phyloP scores from a whole-genome alignment of 1,139 yeast genomes.

The Yamadazyma membranifaciens region DNA sequence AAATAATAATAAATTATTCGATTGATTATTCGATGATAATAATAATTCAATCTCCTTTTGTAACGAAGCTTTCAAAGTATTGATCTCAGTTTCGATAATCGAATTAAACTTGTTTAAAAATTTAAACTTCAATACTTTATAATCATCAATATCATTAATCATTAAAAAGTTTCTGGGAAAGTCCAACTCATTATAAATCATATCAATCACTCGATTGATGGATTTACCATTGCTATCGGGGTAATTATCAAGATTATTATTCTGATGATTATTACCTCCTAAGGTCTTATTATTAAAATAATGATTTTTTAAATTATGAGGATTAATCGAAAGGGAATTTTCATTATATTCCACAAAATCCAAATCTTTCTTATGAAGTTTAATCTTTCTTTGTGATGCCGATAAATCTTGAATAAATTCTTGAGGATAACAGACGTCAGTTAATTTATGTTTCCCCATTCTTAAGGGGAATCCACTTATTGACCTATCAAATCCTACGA shows the following conservation, averaged over 20 bases:
- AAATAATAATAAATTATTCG: slow-evolving; percentile 21
- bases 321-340: slow-evolving; percentile 14
- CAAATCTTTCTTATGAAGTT: slow-evolving; percentile 37
- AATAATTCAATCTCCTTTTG: slow-evolving; percentile 32
- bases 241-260: background rate
- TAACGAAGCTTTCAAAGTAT: slow-evolving; percentile 28
- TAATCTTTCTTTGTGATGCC: slow-evolving; percentile 30
- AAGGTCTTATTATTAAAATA: background rate
- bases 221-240: background rate
- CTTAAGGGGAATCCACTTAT: slow-evolving; percentile 42
- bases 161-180: slow-evolving; percentile 30
- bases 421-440: slow-evolving; percentile 28
- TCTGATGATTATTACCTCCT: background rate
- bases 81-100: slow-evolving; percentile 33
- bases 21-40: slow-evolving; percentile 21
- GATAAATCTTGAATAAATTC: slow-evolving; percentile 44
- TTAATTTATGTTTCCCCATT: slow-evolving; percentile 21
- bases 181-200: slow-evolving; percentile 24
- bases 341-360: slow-evolving; percentile 36
- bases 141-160: slow-evolving; percentile 28
- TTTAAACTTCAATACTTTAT: slow-evolving; percentile 25
- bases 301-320: slow-evolving; percentile 11
- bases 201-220: slow-evolving; percentile 11
- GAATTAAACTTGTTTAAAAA: slow-evolving; percentile 21
- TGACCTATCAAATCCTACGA: slow-evolving; percentile 44